Evolutionary conservation across 148 eudicot genomes (phyloP).

Genomic region (Beta vulgaris): DNA sequence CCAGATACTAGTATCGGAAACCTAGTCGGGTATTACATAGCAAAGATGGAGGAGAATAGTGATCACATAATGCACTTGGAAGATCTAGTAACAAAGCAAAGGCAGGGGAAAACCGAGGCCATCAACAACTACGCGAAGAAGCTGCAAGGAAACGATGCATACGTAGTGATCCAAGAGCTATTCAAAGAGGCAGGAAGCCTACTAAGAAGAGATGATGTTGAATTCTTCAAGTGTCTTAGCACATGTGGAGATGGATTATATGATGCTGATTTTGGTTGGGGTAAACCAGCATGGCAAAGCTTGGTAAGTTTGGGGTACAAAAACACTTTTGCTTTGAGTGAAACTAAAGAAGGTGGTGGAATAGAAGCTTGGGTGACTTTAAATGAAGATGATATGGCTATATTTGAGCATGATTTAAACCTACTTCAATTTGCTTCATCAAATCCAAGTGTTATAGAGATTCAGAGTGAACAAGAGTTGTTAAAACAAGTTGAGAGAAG

Average conservation of each 20-base stretch:
- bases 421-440: constrained; percentile 25
- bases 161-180: constrained; percentile 21
- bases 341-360: constrained; percentile 33
- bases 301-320: constrained; percentile 32
- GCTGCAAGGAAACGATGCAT: constrained; percentile 28
- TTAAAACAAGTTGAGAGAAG: neutral
- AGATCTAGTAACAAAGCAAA: constrained; percentile 29
- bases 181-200: constrained; percentile 35
- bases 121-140: constrained; percentile 28
- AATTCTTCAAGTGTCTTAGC: constrained; percentile 34
- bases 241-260: constrained; percentile 37
- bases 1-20: constrained; percentile 33
- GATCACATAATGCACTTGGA: constrained; percentile 1
- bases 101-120: constrained; percentile 34
- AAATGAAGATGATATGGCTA: constrained; percentile 24
- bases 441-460: constrained; percentile 26
- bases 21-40: constrained; percentile 32
- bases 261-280: constrained; percentile 56
- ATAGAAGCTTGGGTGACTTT: constrained; percentile 48
- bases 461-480: neutral
- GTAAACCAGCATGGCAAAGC: constrained; percentile 40
- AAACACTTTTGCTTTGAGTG: constrained; percentile 33
- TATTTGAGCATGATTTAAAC: constrained; percentile 25
- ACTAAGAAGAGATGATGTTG: constrained; percentile 30
- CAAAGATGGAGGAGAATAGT: constrained; percentile 19